Conservation (phyloP, 202 grass and related monocot genomes). For the Brachypodium distachyon region DNA sequence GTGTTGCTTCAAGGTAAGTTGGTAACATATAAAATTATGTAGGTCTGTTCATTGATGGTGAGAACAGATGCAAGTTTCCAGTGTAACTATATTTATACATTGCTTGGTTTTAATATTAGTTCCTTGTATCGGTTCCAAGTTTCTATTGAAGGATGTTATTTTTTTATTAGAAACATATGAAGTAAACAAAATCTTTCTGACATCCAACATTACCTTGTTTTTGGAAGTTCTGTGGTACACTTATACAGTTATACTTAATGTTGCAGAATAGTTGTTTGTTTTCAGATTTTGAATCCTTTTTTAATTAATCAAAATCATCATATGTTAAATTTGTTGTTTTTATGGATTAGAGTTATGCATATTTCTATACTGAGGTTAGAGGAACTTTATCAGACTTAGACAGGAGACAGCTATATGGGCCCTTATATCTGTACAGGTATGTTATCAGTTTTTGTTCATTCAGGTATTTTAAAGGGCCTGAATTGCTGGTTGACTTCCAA, state of each 20-base stretch:
- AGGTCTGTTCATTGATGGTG: neutral
- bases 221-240: neutral
- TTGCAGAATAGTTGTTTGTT: neutral
- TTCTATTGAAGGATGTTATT: neutral
- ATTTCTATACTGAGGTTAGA: neutral
- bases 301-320: neutral
- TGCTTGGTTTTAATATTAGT: neutral
- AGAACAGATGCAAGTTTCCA: neutral
- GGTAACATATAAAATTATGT: neutral
- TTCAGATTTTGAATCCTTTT: neutral
- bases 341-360: neutral
- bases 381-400: neutral
- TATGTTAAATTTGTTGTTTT: neutral
- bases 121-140: neutral
- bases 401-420: neutral
- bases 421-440: neutral
- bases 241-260: neutral
- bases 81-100: neutral
- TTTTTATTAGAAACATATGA: neutral
- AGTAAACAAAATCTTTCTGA: neutral
- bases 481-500: conserved; percentile 70
- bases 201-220: neutral
- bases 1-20: conserved; percentile 72
- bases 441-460: neutral
- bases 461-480: conserved; percentile 84